phyloP scores from a whole-genome alignment of 106 monocot species.

The Dendrobium officinale region DNA sequence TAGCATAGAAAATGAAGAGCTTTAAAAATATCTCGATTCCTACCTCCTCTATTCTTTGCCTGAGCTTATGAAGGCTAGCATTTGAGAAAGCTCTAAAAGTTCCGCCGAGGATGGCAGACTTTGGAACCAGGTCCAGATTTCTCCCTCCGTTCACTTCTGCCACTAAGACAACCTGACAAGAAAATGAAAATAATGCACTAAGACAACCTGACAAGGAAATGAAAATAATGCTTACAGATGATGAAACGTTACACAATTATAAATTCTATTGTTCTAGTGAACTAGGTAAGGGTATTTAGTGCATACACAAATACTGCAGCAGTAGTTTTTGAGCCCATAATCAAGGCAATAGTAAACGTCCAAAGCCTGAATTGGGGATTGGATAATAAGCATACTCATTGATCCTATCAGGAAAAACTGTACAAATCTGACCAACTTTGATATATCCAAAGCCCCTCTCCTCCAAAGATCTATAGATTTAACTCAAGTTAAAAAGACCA shows the following conservation, averaged over 20 bases:
- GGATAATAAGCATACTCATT: neutral
- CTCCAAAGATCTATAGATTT: neutral
- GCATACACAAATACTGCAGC: neutral
- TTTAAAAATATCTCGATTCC: neutral
- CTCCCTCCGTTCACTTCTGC: slow-evolving; percentile 40
- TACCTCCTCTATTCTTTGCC: slow-evolving; percentile 71
- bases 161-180: slow-evolving; percentile 62
- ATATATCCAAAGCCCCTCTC: neutral
- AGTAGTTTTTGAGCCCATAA: too few species aligned
- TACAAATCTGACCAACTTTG: neutral
- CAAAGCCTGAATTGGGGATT: neutral
- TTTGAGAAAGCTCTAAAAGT: slow-evolving; percentile 80
- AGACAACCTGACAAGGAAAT: too few species aligned
- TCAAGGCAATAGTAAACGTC: neutral
- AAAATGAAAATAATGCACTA: neutral
- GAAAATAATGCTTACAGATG: neutral
- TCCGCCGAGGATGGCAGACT: slow-evolving; percentile 45
- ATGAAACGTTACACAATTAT: neutral
- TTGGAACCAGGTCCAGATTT: slow-evolving; percentile 28
- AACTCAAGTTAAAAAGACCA: neutral
- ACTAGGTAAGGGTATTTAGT: neutral
- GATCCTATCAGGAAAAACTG: neutral
- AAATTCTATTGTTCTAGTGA: neutral
- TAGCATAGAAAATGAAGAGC: neutral
- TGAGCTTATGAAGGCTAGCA: slow-evolving; percentile 47